These are phyloP conservation scores for Pneumocystis murina DNA, from an alignment of 1,139 yeast species.

Conservation along the genomic window DNA sequence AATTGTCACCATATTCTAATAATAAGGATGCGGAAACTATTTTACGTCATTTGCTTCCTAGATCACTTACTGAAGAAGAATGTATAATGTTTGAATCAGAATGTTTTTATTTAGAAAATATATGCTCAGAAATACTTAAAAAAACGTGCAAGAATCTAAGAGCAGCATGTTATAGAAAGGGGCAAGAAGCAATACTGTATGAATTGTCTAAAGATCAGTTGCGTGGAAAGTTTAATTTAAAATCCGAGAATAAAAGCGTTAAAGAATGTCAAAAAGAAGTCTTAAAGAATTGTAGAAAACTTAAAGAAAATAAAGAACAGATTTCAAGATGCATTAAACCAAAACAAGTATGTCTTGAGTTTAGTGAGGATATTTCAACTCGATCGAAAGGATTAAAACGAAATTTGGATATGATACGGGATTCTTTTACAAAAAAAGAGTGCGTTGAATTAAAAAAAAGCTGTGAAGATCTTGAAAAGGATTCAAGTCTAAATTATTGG, in stretches of 20 bases:
- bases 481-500: background rate
- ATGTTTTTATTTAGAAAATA: background rate
- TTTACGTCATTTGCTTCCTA: background rate
- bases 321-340: background rate
- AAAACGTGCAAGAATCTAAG: background rate
- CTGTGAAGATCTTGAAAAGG: background rate
- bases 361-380: background rate
- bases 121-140: background rate
- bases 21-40: background rate
- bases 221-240: background rate
- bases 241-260: background rate
- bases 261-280: background rate
- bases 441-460: background rate
- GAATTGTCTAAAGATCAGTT: background rate
- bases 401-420: background rate
- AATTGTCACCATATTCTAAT: background rate
- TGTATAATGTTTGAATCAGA: background rate
- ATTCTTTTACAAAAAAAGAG: background rate
- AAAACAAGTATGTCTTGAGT: background rate
- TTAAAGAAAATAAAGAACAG: background rate
- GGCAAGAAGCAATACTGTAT: background rate
- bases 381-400: background rate
- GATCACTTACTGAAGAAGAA: background rate
- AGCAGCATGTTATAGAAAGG: background rate
- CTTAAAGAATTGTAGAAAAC: background rate